Base-by-base conservation (phyloP, 2,329 filamentous ascomycete species). In the Aspergillus proliferans region DNA sequence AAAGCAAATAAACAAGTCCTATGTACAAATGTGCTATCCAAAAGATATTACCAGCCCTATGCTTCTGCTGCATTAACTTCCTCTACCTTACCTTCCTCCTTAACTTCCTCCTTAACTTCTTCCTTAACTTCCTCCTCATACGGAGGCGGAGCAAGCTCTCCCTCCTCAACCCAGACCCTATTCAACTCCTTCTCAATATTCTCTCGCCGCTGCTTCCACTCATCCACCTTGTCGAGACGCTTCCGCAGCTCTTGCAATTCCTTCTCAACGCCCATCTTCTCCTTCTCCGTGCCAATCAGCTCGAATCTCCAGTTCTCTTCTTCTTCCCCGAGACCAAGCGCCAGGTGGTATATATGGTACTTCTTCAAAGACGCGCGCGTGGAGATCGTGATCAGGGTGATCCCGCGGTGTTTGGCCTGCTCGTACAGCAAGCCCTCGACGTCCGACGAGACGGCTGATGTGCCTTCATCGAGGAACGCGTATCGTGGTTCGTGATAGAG, bases 401-500 rank as follows among this genome's bases (percentile, higher is more conserved):
- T 97, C 0, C 92, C 92, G 63, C 85, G 87, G 52, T 90, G 87
- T 71, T 98, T 98, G 61, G 88, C 91, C 18, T 82, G 86, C 72
- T 98, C 91, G 63, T 98, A 98, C 36, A 98, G 70, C 19, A 97
- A 66, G 0, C 93, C 93, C 66, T 98, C 93, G 2, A 98, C 93
- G 61, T 98, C 93, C 40, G 85, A 90, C 4, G 87, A 93, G 2
- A 97, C 93, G 1, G 93, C 93, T 51, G 87, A 94, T 0, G 93
- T 98, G 6, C 90, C 92, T 70, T 98, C 93, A 54, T 98, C 93
- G 49, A 98, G 83, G 61, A 98, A 89, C 2, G 90, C 93, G 65
- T 95, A 98, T 52, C 86, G 79, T 14, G 93, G 93, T 72, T 97
- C 92, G 64, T 98, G 93, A 64, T 98, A 98, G 38, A 97, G 75